Percentiles rank a stretch among this genome's conserved stretches.
Conservation (phyloP, 1,284 basidiomycete species). For the Mycena sp. region DNA sequence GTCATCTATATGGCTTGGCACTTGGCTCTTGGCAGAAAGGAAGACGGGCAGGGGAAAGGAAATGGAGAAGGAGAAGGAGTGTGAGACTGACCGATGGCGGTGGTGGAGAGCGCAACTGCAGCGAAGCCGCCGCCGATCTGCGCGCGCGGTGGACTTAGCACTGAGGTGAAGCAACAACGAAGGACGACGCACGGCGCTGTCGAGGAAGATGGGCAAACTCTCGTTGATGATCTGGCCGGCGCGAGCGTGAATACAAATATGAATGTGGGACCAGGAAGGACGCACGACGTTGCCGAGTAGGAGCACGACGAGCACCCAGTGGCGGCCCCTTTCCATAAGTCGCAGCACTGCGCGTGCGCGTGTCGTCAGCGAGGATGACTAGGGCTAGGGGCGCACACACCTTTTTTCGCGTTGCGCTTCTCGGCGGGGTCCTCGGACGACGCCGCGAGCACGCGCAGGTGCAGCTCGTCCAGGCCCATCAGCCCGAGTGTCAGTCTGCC, state of each 20-base stretch:
- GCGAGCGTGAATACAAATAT: slow-evolving; percentile 2
- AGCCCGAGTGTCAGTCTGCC: slow-evolving; percentile 85
- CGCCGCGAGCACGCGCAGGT: slow-evolving; percentile 85
- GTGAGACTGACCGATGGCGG: slow-evolving; percentile 83
- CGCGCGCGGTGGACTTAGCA: too few species aligned
- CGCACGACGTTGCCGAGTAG: slow-evolving; percentile 87
- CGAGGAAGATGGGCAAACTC: slow-evolving; percentile 93
- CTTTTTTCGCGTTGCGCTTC: slow-evolving; percentile 75
- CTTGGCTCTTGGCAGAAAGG: too few species aligned
- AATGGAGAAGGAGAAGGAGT: too few species aligned
- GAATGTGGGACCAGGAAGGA: slow-evolving; percentile 15
- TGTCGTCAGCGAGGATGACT: background rate
- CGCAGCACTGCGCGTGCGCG: slow-evolving; percentile 61
- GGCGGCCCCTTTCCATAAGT: slow-evolving; percentile 85
- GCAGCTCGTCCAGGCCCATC: slow-evolving; percentile 95
- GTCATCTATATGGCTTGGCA: too few species aligned
- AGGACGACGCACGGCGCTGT: slow-evolving; percentile 74
- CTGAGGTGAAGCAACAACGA: background rate
- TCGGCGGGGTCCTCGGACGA: slow-evolving; percentile 81
- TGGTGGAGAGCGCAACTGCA: slow-evolving; percentile 86
- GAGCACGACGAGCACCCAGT: slow-evolving; percentile 95
- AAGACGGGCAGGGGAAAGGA: too few species aligned
- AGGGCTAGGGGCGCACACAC: slow-evolving; percentile 43
- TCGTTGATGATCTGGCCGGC: slow-evolving; percentile 83
- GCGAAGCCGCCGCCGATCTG: slow-evolving; percentile 86